Evolutionary conservation across 768 basidiomycete species (phyloP).

Genomic region (Serendipita sp.): DNA sequence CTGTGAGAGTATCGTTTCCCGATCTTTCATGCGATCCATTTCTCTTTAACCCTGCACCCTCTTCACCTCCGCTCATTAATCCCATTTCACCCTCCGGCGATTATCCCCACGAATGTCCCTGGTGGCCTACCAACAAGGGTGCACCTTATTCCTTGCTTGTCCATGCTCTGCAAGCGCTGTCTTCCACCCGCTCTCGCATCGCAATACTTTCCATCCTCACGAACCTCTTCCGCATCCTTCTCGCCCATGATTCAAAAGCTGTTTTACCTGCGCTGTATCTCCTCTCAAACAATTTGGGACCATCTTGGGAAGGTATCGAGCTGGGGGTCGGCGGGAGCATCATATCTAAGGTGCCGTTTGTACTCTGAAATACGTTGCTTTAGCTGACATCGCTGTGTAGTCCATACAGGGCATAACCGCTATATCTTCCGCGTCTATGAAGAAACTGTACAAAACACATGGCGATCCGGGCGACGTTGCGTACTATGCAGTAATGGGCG

Average conservation of each 20-base stretch:
- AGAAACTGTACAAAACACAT: constrained; percentile 47
- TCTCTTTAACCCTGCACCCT: not conserved
- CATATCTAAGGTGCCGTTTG: constrained; percentile 50
- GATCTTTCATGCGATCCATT: not conserved
- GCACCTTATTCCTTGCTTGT: constrained; percentile 61
- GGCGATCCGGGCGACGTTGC: constrained; percentile 88
- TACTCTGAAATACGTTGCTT: constrained; percentile 34
- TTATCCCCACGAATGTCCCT: constrained; percentile 22
- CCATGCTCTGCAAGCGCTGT: constrained; percentile 43
- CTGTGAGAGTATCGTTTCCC: not conserved
- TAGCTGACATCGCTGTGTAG: not conserved
- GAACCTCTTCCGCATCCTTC: constrained; percentile 58
- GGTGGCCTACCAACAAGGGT: constrained; percentile 21
- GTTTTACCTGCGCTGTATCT: constrained; percentile 67
- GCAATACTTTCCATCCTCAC: constrained; percentile 51
- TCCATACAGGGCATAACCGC: constrained; percentile 9
- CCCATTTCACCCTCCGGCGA: not conserved
- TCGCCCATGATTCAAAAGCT: constrained; percentile 47
- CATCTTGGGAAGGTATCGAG: constrained; percentile 57
- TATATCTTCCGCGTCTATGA: constrained; percentile 34
- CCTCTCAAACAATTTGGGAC: constrained; percentile 63
- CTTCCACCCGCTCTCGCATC: constrained; percentile 57
- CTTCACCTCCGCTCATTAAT: too few relatives aligned
- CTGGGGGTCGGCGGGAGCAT: constrained; percentile 54
- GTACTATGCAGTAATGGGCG: constrained; percentile 36